Conservation (phyloP, 179 eudicot species). For the Patellifolia procumbens region DNA sequence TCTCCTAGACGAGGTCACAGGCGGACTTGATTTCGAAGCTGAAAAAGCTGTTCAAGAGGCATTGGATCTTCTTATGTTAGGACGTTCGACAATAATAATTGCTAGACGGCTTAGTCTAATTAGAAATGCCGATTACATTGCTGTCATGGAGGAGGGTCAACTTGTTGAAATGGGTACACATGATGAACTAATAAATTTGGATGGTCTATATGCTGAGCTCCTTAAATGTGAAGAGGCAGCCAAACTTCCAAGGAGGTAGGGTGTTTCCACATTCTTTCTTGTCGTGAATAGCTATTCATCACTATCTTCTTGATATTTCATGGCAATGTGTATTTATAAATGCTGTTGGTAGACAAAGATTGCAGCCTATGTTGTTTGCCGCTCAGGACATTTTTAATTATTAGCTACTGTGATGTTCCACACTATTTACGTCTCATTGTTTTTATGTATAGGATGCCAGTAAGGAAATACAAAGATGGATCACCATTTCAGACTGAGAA, state of each 20-base stretch:
- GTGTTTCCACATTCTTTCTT: background rate
- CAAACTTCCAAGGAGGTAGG: constrained; percentile 93
- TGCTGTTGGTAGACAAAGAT: background rate
- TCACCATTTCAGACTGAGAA: constrained; percentile 74
- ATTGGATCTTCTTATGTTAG: constrained; percentile 91
- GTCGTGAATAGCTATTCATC: background rate
- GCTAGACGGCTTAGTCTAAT: constrained; percentile 93
- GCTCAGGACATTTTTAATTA: background rate
- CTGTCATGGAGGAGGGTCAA: constrained; percentile 99
- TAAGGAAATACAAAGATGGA: constrained; percentile 64
- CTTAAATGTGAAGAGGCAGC: constrained; percentile 98
- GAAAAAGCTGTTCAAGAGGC: constrained; percentile 94
- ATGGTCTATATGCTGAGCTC: constrained; percentile 96
- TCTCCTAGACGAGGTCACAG: constrained; percentile 98
- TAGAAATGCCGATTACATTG: constrained; percentile 92
- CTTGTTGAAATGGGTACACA: constrained; percentile 99
- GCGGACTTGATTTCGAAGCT: constrained; percentile 99
- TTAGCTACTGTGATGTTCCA: constrained; percentile 2
- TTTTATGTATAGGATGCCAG: constrained; percentile 69
- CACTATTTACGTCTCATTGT: background rate
- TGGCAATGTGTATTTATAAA: background rate
- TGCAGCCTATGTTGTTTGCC: background rate
- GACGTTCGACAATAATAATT: constrained; percentile 92
- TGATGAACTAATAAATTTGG: constrained; percentile 81
- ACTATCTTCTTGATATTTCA: background rate